These are phyloP conservation scores for Yamadazyma ubonensis DNA, from an alignment of 805 yeast genomes.

Conservation along the genomic window DNA sequence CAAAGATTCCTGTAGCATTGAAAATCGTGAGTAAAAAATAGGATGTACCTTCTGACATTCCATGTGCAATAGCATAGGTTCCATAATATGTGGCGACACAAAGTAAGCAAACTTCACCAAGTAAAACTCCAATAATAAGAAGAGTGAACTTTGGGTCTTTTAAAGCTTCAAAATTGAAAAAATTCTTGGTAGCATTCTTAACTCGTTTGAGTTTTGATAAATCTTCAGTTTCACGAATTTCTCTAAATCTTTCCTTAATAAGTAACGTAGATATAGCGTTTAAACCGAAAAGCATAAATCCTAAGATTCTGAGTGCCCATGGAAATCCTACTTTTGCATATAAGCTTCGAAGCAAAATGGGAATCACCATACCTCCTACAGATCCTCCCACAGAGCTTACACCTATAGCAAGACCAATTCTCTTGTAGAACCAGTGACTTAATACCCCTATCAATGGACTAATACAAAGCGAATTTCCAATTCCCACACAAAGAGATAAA, in stretches of 20 bases:
- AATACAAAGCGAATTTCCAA: slow-evolving; percentile 59
- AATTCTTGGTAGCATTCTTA: slow-evolving; percentile 1
- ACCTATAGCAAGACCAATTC: slow-evolving; percentile 49
- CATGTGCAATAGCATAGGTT: slow-evolving; percentile 54
- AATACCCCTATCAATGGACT: slow-evolving; percentile 62
- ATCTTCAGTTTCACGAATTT: neutral
- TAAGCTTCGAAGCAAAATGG: slow-evolving; percentile 48
- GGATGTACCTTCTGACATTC: slow-evolving; percentile 42
- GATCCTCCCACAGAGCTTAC: slow-evolving; percentile 67
- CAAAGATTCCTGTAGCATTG: slow-evolving; percentile 47
- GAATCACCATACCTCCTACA: slow-evolving; percentile 62
- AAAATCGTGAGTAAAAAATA: slow-evolving; percentile 47
- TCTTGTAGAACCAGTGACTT: slow-evolving; percentile 66
- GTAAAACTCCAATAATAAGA: slow-evolving; percentile 40
- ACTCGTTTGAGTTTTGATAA: neutral
- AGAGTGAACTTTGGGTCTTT: slow-evolving; percentile 35
- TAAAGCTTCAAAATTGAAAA: slow-evolving; percentile 23
- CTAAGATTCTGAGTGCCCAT: slow-evolving; percentile 57
- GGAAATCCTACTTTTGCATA: slow-evolving; percentile 52
- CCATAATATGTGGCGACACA: slow-evolving; percentile 54
- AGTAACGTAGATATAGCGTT: slow-evolving; percentile 24
- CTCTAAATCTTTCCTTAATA: slow-evolving; percentile 26
- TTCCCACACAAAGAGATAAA: slow-evolving; percentile 45
- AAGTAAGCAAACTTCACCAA: slow-evolving; percentile 52
- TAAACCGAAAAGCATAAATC: slow-evolving; percentile 29